Conservation (phyloP, 1,284 basidiomycete species). For the Termitomyces sp. region DNA sequence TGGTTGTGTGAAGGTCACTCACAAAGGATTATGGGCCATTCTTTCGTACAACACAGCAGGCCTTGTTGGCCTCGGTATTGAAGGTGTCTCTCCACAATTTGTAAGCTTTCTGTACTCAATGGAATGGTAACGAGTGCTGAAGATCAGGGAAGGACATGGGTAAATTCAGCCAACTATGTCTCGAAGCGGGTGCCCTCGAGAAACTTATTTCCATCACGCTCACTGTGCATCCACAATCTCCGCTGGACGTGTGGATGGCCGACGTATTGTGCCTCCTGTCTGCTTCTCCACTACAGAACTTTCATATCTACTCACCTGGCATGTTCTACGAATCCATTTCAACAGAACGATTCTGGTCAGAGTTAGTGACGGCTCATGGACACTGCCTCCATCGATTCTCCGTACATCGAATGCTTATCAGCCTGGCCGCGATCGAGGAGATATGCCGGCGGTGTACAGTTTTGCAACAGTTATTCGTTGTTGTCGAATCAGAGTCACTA, state of each 20-base stretch:
- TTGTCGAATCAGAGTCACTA: conserved; percentile 41
- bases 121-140: background rate
- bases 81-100: conserved; percentile 58
- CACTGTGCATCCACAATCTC: conserved; percentile 38
- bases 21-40: conserved; percentile 49
- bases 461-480: conserved; percentile 60
- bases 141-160: conserved; percentile 42
- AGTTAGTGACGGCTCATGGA: conserved; percentile 47
- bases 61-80: conserved; percentile 51
- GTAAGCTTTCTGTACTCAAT: conserved; percentile 28
- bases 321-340: conserved; percentile 34
- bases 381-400: conserved; percentile 51
- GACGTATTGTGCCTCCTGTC: conserved; percentile 43
- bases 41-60: conserved; percentile 40
- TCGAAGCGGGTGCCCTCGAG: conserved; percentile 31
- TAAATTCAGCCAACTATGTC: conserved; percentile 38
- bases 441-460: conserved; percentile 49
- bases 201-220: conserved; percentile 54
- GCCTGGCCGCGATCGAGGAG: conserved; percentile 41
- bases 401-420: conserved; percentile 57
- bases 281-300: conserved; percentile 43
- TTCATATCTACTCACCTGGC: conserved; percentile 59
- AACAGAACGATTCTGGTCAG: conserved; percentile 45
- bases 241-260: conserved; percentile 37
- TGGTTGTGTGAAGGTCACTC: conserved; percentile 66